These are phyloP conservation scores for Beauveria bassiana DNA, from an alignment of 2,329 filamentous ascomycete species.

Conservation along the genomic window DNA sequence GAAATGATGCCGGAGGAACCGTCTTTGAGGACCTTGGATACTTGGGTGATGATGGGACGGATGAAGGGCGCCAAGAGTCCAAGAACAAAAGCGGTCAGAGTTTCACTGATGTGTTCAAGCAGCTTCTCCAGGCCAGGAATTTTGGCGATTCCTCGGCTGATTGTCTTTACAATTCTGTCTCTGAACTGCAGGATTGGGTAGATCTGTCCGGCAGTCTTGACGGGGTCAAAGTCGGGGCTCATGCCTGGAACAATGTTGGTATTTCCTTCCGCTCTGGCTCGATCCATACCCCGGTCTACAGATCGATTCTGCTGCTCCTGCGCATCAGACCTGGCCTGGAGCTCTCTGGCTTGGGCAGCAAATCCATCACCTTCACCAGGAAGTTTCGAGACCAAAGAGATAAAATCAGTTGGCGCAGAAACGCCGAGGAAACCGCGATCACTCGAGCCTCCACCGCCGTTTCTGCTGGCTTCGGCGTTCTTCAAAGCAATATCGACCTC, in stretches of 20 bases:
- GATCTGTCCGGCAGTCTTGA: slow-evolving; percentile 71
- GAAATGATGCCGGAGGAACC: slow-evolving; percentile 67
- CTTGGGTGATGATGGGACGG: slow-evolving; percentile 80
- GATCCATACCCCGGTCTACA: slow-evolving; percentile 21
- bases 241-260: slow-evolving; percentile 63
- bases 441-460: slow-evolving; percentile 27
- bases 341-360: slow-evolving; percentile 55
- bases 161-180: slow-evolving; percentile 84
- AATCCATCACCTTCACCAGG: slow-evolving; percentile 62
- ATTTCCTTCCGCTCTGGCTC: slow-evolving; percentile 35
- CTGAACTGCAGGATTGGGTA: slow-evolving; percentile 93
- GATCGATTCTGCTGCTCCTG: slow-evolving; percentile 52
- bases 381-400: slow-evolving; percentile 66
- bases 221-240: slow-evolving; percentile 67
- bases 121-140: slow-evolving; percentile 83
- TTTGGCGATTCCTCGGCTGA: slow-evolving; percentile 80
- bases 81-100: slow-evolving; percentile 83
- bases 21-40: slow-evolving; percentile 75
- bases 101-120: slow-evolving; percentile 92
- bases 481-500: slow-evolving; percentile 70
- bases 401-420: slow-evolving; percentile 49
- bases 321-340: slow-evolving; percentile 53
- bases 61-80: slow-evolving; percentile 88
- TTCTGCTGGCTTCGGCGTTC: slow-evolving; percentile 49
- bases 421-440: slow-evolving; percentile 35